phyloP scores from a whole-genome alignment of 2,329 filamentous ascomycete genomes.

The Atkinsonella hypoxylon region DNA sequence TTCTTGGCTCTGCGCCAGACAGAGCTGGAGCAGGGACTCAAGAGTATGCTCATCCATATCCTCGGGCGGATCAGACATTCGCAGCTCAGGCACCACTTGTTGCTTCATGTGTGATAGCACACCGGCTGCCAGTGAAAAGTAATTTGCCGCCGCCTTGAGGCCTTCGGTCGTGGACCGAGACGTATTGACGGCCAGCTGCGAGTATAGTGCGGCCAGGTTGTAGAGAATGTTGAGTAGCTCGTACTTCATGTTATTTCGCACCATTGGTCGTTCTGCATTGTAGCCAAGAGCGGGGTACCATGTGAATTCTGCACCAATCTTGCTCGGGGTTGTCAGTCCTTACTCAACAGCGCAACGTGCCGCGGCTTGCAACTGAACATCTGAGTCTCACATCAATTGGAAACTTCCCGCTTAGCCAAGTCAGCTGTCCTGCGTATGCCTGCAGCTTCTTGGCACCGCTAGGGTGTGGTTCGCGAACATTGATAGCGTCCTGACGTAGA shows the following conservation, averaged over 20 bases:
- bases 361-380: neutral
- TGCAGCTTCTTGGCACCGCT: slow-evolving; percentile 84
- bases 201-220: slow-evolving; percentile 89
- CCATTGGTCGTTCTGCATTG: slow-evolving; percentile 62
- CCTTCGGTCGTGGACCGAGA: slow-evolving; percentile 71
- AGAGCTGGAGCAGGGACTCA: slow-evolving; percentile 68
- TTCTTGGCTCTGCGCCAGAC: slow-evolving; percentile 89
- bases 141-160: slow-evolving; percentile 77
- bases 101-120: slow-evolving; percentile 69
- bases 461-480: slow-evolving; percentile 75
- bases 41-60: slow-evolving; percentile 90
- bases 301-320: slow-evolving; percentile 89
- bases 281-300: slow-evolving; percentile 95
- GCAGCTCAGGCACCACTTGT: slow-evolving; percentile 68
- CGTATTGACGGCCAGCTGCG: slow-evolving; percentile 73
- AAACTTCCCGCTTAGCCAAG: slow-evolving; percentile 91
- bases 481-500: slow-evolving; percentile 74
- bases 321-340: neutral
- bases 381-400: slow-evolving; percentile 61
- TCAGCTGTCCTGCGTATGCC: slow-evolving; percentile 80
- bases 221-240: slow-evolving; percentile 88
- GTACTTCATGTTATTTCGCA: slow-evolving; percentile 57
- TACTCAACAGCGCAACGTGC: slow-evolving; percentile 6
- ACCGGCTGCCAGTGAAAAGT: slow-evolving; percentile 80
- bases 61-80: slow-evolving; percentile 71